Evolutionary conservation across 2,329 filamentous ascomycete species (phyloP).

Genomic region (Aspergillus sp.): DNA sequence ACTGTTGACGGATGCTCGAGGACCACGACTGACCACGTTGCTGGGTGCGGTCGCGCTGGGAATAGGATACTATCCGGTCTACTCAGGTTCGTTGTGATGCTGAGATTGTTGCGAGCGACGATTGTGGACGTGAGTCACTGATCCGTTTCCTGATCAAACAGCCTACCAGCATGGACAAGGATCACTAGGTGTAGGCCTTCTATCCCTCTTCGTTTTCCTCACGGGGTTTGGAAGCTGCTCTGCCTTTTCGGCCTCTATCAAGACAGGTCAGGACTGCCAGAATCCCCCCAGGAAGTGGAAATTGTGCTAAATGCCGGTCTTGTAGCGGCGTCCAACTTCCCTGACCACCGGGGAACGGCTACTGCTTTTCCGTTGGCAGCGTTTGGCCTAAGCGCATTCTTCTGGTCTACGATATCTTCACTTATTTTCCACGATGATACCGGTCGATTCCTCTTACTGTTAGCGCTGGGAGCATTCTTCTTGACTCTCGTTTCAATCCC

Average conservation of each 20-base stretch:
- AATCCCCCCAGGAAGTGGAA: neutral
- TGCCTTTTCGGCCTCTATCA: conserved; percentile 83
- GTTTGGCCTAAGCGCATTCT: conserved; percentile 91
- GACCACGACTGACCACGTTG: conserved; percentile 70
- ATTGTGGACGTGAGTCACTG: neutral
- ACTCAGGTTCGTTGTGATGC: conserved; percentile 39
- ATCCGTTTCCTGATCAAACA: conserved; percentile 11
- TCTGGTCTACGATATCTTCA: conserved; percentile 76
- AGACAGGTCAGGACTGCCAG: conserved; percentile 46
- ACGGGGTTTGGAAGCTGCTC: conserved; percentile 83
- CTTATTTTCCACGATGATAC: conserved; percentile 77
- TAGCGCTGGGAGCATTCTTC: conserved; percentile 69
- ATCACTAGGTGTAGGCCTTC: conserved; percentile 45
- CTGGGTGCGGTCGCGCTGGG: conserved; percentile 65
- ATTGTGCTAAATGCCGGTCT: neutral
- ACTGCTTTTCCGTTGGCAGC: conserved; percentile 89
- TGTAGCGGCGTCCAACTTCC: conserved; percentile 80
- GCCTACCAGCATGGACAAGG: conserved; percentile 64
- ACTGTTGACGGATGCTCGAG: conserved; percentile 73
- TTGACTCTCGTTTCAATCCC: conserved; percentile 72
- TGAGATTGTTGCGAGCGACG: neutral
- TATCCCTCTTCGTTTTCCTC: conserved; percentile 79
- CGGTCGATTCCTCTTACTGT: conserved; percentile 67
- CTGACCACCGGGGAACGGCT: conserved; percentile 79
- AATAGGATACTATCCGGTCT: conserved; percentile 77